Percentiles rank a stretch among this genome's conserved stretches.
Conservation (phyloP, 2,329 filamentous ascomycete genomes). For the Simplicillium sp. region DNA sequence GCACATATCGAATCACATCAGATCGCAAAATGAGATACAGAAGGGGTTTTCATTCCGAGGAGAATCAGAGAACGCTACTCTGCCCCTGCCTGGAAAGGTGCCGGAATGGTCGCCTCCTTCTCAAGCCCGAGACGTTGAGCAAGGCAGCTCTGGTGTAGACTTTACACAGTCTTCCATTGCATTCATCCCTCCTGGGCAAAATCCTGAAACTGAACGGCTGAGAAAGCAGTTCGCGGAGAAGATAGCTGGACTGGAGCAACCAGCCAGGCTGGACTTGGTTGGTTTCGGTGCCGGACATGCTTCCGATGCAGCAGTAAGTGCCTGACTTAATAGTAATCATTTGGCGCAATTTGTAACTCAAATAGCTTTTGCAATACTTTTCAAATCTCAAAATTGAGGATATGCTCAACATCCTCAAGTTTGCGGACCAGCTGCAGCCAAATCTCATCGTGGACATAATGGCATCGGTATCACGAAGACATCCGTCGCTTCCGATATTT, state of each 20-base stretch:
- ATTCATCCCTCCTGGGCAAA: conserved; percentile 7
- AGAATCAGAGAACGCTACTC: neutral
- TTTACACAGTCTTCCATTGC: neutral
- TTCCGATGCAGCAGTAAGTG: conserved; percentile 22
- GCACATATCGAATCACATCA: too few species aligned
- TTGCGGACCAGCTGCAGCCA: conserved; percentile 30
- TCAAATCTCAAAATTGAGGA: conserved; percentile 24
- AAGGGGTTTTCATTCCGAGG: too few species aligned
- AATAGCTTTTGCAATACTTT: conserved; percentile 29
- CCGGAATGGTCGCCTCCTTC: too few species aligned
- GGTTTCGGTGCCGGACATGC: conserved; percentile 26
- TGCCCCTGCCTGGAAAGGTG: neutral
- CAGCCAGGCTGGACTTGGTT: conserved; percentile 25
- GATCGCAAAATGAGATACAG: too few species aligned
- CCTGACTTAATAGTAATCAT: neutral
- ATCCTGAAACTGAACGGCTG: conserved; percentile 2
- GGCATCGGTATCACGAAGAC: conserved; percentile 30
- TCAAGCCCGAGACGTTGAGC: too few species aligned
- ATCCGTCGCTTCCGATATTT: conserved; percentile 32
- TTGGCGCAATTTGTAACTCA: neutral
- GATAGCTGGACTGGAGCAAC: conserved; percentile 3
- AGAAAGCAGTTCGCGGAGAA: neutral
- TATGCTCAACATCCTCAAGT: conserved; percentile 27
- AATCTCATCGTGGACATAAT: conserved; percentile 31
- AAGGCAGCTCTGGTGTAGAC: too few species aligned